These are phyloP conservation scores for Pholiota microspora DNA, from an alignment of 768 basidiomycete species.

Conservation along the genomic window DNA sequence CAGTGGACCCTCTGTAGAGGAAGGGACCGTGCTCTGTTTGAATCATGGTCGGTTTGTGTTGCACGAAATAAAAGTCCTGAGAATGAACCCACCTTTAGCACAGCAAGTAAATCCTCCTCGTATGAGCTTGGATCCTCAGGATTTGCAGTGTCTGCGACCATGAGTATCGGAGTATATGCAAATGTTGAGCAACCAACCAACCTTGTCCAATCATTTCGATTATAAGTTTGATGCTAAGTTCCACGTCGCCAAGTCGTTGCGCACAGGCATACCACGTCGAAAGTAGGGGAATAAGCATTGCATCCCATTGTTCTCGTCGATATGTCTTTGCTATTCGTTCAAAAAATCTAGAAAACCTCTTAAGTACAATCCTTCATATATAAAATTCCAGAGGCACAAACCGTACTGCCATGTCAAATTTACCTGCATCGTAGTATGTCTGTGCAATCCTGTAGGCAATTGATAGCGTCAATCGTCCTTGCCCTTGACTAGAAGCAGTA, in stretches of 20 bases:
- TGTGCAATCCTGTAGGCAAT: constrained; percentile 90
- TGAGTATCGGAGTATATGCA: neutral
- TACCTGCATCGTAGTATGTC: constrained; percentile 75
- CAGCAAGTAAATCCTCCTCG: constrained; percentile 70
- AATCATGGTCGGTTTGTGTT: neutral
- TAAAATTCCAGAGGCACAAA: constrained; percentile 31
- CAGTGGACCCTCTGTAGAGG: constrained; percentile 52
- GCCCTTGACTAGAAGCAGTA: constrained; percentile 45
- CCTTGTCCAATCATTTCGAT: constrained; percentile 84
- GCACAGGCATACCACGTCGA: constrained; percentile 83
- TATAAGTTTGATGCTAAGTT: constrained; percentile 70
- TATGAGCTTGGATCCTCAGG: constrained; percentile 47
- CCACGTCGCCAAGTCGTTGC: constrained; percentile 73
- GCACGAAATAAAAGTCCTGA: no score
- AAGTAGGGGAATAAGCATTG: constrained; percentile 72
- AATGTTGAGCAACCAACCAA: constrained; percentile 27
- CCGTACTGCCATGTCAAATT: constrained; percentile 88
- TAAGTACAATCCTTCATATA: neutral
- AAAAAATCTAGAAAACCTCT: constrained; percentile 66
- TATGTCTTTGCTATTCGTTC: constrained; percentile 91
- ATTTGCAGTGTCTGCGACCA: constrained; percentile 31
- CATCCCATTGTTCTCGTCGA: constrained; percentile 78
- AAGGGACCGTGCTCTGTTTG: constrained; percentile 67
- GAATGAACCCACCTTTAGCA: constrained; percentile 82
- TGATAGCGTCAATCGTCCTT: constrained; percentile 81